phyloP scores from a whole-genome alignment of 169 alveolate genomes.

The Amoebophrya sp. region DNA sequence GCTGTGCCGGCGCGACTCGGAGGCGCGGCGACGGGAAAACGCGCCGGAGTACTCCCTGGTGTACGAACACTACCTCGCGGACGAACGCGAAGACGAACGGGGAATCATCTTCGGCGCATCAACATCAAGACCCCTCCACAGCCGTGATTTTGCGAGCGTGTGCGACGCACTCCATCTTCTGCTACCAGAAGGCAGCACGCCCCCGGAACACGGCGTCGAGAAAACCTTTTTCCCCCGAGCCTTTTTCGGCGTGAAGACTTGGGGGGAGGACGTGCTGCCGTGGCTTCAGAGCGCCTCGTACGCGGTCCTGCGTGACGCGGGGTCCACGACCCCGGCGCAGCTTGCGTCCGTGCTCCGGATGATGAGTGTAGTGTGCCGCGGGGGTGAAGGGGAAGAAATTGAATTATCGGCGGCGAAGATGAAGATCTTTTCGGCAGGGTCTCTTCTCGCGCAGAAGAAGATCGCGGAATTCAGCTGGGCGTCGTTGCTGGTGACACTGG shows the following conservation, averaged over 20 bases:
- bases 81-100: too few species aligned
- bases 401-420: background rate
- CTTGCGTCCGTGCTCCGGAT: background rate
- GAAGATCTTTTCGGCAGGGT: background rate
- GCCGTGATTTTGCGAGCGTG: background rate
- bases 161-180: background rate
- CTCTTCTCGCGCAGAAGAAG: background rate
- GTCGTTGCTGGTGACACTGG: background rate
- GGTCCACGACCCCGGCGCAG: background rate
- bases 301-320: background rate
- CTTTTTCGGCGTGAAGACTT: too few species aligned
- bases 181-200: background rate
- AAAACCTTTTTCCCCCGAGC: too few species aligned
- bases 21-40: too few species aligned
- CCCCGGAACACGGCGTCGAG: background rate
- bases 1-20: too few species aligned
- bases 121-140: too few species aligned
- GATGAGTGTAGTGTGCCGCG: background rate
- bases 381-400: background rate
- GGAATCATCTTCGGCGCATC: too few species aligned
- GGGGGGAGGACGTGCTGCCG: too few species aligned
- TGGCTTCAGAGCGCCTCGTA: background rate
- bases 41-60: too few species aligned
- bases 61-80: too few species aligned
- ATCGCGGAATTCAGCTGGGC: background rate